phyloP scores from a whole-genome alignment of 2,329 filamentous ascomycete species.

The Rugonectria rugulosa region DNA sequence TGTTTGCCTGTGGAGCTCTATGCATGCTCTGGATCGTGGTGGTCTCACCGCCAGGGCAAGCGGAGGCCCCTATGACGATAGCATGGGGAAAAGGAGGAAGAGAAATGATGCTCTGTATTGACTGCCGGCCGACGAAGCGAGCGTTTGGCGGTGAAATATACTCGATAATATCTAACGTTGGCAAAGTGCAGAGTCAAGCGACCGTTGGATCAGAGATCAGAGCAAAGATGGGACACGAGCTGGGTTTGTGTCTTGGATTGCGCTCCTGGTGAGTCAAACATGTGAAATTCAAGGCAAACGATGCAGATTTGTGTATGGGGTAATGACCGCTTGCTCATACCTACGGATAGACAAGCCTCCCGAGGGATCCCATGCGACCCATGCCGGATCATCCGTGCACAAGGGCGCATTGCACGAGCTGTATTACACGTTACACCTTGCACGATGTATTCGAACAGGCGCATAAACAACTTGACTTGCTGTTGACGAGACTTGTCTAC shows the following conservation, averaged over 20 bases:
- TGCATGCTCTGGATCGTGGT: constrained; percentile 21
- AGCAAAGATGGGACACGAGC: neutral
- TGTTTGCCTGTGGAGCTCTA: constrained; percentile 14
- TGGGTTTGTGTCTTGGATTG: constrained; percentile 4
- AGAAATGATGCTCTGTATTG: constrained; percentile 5
- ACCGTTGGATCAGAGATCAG: too few relatives aligned
- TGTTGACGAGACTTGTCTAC: neutral
- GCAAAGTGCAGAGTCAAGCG: too few relatives aligned
- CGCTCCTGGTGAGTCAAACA: neutral
- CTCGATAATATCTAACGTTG: too few relatives aligned
- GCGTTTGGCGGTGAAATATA: constrained; percentile 15
- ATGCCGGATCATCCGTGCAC: constrained; percentile 20
- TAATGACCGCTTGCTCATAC: constrained; percentile 7
- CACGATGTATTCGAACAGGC: neutral
- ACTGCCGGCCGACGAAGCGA: constrained; percentile 8
- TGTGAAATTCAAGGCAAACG: constrained; percentile 9
- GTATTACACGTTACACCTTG: constrained; percentile 12
- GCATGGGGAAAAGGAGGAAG: constrained; percentile 11
- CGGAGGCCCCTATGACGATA: constrained; percentile 11
- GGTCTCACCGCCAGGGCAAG: constrained; percentile 23
- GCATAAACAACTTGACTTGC: constrained; percentile 5
- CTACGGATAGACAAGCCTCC: constrained; percentile 15
- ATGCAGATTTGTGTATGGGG: constrained; percentile 10
- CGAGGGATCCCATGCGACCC: constrained; percentile 21
- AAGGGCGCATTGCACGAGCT: constrained; percentile 7